These are phyloP conservation scores for Artemisia annua DNA, from an alignment of 129 eudicot genomes.

Conservation along the genomic window DNA sequence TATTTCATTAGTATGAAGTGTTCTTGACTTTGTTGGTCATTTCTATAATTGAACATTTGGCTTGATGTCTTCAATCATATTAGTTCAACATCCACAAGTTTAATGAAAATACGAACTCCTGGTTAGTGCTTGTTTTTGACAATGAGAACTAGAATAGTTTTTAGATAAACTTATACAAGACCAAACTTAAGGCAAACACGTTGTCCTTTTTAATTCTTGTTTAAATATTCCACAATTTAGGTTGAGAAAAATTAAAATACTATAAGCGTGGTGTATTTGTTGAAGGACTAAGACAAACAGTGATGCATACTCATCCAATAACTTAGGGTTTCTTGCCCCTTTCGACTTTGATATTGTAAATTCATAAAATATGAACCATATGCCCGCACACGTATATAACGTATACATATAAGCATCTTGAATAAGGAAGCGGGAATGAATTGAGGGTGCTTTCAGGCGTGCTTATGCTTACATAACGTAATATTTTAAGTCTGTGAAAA, in stretches of 20 bases:
- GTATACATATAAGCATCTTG: not conserved
- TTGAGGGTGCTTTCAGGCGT: constrained; percentile 21
- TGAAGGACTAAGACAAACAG: not conserved
- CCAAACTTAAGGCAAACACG: not conserved
- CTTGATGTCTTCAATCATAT: too few relatives aligned
- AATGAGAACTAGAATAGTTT: not conserved
- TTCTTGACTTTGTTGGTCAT: too few relatives aligned
- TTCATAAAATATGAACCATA: not conserved
- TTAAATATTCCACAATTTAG: not conserved
- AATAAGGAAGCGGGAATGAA: not conserved
- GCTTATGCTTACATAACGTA: constrained; percentile 27
- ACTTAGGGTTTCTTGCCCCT: not conserved
- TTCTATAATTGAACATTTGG: too few relatives aligned
- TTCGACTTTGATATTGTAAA: not conserved
- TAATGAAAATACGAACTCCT: too few relatives aligned
- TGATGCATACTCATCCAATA: not conserved
- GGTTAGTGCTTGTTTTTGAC: not conserved
- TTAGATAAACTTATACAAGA: not conserved
- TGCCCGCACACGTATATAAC: not conserved
- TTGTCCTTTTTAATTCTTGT: not conserved
- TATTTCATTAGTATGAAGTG: too few relatives aligned
- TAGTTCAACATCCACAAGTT: too few relatives aligned
- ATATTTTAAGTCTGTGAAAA: not conserved
- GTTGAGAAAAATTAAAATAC: not conserved
- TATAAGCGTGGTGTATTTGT: not conserved